phyloP scores from a whole-genome alignment of 768 basidiomycete species.

The Dendrothele bispora region DNA sequence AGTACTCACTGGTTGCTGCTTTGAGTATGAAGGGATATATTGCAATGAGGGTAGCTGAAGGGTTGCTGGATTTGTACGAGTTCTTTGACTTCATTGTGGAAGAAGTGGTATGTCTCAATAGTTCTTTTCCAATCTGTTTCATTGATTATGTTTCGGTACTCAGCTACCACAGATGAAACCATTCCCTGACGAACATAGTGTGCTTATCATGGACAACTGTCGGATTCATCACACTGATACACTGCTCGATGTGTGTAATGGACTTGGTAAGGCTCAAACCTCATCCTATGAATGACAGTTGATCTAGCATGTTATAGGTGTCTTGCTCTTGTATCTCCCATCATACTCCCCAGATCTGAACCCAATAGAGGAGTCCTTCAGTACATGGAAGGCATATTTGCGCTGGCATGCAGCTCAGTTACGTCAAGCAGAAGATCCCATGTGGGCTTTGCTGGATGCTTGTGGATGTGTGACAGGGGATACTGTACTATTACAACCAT shows the following conservation, averaged over 20 bases:
- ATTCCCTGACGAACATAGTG: slow-evolving; percentile 26
- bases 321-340: slow-evolving; percentile 27
- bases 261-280: slow-evolving; percentile 14
- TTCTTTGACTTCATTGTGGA: background rate
- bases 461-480: slow-evolving; percentile 15
- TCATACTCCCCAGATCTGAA: slow-evolving; percentile 36
- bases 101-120: background rate
- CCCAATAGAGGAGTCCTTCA: slow-evolving; percentile 37
- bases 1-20: slow-evolving; percentile 33
- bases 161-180: slow-evolving; percentile 23
- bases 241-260: slow-evolving; percentile 23
- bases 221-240: slow-evolving; percentile 34
- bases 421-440: slow-evolving; percentile 10
- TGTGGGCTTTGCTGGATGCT: slow-evolving; percentile 7
- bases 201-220: slow-evolving; percentile 38
- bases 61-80: slow-evolving; percentile 17
- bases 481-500: too few relatives aligned
- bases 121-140: background rate
- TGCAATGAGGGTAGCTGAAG: slow-evolving; percentile 28
- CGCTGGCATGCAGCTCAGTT: slow-evolving; percentile 16
- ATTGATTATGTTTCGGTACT: background rate
- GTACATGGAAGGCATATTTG: slow-evolving; percentile 23
- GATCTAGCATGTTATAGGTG: slow-evolving; percentile 11
- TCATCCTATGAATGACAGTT: background rate
- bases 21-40: slow-evolving; percentile 35